Conservation (phyloP, 1,284 basidiomycete genomes). For the Marasmius tenuissimus region DNA sequence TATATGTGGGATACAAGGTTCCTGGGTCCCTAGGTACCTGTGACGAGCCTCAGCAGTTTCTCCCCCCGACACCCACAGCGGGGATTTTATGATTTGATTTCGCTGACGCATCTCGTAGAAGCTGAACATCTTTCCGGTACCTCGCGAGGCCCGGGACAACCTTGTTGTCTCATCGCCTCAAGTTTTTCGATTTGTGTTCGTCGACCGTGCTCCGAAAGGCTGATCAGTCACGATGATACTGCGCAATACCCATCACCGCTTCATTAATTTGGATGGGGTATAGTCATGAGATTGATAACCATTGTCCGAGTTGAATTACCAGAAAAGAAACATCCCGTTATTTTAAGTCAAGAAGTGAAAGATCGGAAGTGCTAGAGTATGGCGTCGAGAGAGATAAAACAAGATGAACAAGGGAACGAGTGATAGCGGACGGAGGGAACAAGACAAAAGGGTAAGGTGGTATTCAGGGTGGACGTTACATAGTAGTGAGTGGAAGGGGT, state of each 20-base stretch:
- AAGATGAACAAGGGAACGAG: background rate
- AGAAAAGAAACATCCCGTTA: background rate
- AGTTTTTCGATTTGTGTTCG: no score
- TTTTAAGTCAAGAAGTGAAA: background rate
- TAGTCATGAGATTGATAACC: slow-evolving; percentile 1
- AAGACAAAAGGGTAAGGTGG: background rate
- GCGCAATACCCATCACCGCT: background rate
- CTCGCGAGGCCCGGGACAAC: no score
- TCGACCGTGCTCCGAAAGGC: no score
- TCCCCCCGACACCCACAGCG: no score
- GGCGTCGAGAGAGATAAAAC: background rate
- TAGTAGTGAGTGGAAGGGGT: background rate
- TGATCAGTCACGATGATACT: background rate
- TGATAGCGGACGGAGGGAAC: background rate
- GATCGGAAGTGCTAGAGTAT: background rate
- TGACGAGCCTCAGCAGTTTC: no score
- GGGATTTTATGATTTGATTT: no score
- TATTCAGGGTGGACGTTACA: background rate
- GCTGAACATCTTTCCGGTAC: no score
- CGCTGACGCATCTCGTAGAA: no score
- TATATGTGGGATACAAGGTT: no score
- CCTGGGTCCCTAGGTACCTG: no score
- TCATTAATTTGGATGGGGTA: background rate
- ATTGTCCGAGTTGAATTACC: slow-evolving; percentile 4
- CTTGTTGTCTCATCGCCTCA: no score